Percentiles rank a stretch among this genome's conserved stretches.
These are phyloP conservation scores for Quercus gilva DNA, from an alignment of 306 rosid genomes.

Conservation along the genomic window DNA sequence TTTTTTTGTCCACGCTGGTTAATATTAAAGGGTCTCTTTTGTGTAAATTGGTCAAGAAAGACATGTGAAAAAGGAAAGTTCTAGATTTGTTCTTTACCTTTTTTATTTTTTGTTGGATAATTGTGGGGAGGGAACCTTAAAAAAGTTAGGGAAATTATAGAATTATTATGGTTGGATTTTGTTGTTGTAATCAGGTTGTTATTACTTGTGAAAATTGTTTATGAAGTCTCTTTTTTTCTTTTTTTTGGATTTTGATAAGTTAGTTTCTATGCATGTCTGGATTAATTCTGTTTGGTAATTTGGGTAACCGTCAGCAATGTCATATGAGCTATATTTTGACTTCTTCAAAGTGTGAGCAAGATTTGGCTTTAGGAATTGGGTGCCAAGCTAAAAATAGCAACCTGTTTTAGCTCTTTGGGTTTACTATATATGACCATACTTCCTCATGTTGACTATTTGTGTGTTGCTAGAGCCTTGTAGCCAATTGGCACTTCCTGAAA, in stretches of 20 bases:
- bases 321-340: background rate
- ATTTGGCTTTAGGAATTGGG: background rate
- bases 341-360: background rate
- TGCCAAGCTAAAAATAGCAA: background rate
- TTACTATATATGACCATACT: background rate
- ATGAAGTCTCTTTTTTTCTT: background rate
- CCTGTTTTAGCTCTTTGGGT: background rate
- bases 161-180: slow-evolving; percentile 34
- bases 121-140: slow-evolving; percentile 1
- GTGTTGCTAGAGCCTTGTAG: no score
- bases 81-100: slow-evolving; percentile 37
- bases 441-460: background rate
- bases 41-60: slow-evolving; percentile 67
- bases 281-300: background rate
- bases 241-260: background rate
- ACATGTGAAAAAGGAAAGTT: slow-evolving; percentile 37
- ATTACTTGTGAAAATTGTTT: slow-evolving; percentile 21
- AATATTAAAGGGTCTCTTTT: slow-evolving; percentile 36
- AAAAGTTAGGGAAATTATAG: slow-evolving; percentile 30
- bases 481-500: no score
- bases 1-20: slow-evolving; percentile 43
- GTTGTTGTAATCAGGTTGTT: slow-evolving; percentile 20
- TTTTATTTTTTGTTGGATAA: slow-evolving; percentile 28
- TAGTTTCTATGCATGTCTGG: background rate
- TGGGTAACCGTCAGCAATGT: background rate